Percentiles rank a stretch among this genome's conserved stretches.
phyloP scores from a whole-genome alignment of 2,329 filamentous ascomycete genomes.

The Scedosporium apiospermum region DNA sequence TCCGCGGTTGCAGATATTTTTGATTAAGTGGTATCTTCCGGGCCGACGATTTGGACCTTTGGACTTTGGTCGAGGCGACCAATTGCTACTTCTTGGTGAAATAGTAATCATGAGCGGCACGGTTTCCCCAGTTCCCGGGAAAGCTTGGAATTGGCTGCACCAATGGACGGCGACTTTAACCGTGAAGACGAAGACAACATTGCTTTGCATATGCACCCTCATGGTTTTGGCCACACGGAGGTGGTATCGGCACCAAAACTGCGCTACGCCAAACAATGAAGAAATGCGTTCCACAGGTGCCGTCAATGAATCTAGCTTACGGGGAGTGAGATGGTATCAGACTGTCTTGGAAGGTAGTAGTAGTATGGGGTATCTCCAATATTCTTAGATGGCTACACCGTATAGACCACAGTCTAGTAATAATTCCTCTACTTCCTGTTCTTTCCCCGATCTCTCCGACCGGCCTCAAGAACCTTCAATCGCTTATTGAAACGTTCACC shows the following conservation, averaged over 20 bases:
- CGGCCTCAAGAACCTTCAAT: conserved; percentile 44
- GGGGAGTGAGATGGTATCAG: background rate
- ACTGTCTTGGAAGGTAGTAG: background rate
- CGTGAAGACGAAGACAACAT: no score
- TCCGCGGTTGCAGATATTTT: background rate
- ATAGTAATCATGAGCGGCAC: background rate
- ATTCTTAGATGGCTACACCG: background rate
- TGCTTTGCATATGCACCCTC: no score
- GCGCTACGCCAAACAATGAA: background rate
- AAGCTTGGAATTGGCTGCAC: background rate
- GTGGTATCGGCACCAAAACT: background rate
- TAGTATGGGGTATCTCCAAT: background rate
- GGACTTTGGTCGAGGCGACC: background rate
- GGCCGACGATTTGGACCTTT: background rate
- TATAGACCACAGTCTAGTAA: background rate
- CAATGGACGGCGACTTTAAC: no score
- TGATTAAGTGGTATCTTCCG: background rate
- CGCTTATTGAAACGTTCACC: conserved; percentile 69
- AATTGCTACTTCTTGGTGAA: background rate
- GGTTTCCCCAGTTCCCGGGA: background rate
- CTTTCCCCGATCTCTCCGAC: conserved; percentile 29
- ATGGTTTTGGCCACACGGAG: background rate
- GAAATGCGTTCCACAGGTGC: background rate
- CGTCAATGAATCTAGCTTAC: background rate
- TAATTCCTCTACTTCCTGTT: conserved; percentile 4